phyloP scores from a whole-genome alignment of 257 asterid genomes.

The Nyctanthes arbortristis region DNA sequence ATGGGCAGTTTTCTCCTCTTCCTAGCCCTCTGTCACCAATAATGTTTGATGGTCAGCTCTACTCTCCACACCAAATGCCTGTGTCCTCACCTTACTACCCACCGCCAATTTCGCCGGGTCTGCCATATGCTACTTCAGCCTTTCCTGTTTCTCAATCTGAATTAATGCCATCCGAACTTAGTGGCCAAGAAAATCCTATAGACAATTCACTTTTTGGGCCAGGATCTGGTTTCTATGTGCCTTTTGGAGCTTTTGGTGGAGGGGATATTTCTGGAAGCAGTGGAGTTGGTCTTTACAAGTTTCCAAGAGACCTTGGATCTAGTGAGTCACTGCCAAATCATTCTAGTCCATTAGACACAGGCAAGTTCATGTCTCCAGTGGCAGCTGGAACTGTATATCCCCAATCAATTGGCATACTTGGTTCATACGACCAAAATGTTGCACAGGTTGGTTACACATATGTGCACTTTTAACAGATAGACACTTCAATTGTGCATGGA shows the following conservation, averaged over 20 bases:
- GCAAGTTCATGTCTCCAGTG: conserved; percentile 80
- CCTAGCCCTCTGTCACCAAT: conserved; percentile 83
- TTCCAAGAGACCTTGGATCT: conserved; percentile 78
- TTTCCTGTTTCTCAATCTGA: conserved; percentile 75
- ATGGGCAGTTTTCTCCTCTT: conserved; percentile 92
- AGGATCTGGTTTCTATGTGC: conserved; percentile 81
- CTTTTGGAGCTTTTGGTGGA: conserved; percentile 80
- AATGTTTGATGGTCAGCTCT: conserved; percentile 92
- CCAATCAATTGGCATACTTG: conserved; percentile 85
- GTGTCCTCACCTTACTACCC: conserved; percentile 73
- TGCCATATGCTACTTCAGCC: conserved; percentile 66
- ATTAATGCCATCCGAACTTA: conserved; percentile 60
- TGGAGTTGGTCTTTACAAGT: conserved; percentile 74
- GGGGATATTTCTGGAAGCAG: conserved; percentile 78
- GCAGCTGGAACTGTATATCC: conserved; percentile 79
- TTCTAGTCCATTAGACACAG: conserved; percentile 61
- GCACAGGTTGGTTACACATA: conserved; percentile 65
- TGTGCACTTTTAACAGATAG: too few relatives aligned
- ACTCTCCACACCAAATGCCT: conserved; percentile 85
- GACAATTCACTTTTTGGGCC: conserved; percentile 74
- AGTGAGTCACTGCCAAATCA: conserved; percentile 66
- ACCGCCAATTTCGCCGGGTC: conserved; percentile 84
- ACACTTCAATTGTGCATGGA: conserved; percentile 3
- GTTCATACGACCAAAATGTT: conserved; percentile 86
- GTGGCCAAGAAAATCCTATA: conserved; percentile 70